Evolutionary conservation across 805 yeast genomes (phyloP), one percentile per base, ranked within the genome.

Genomic region (Candida succiphila): DNA sequence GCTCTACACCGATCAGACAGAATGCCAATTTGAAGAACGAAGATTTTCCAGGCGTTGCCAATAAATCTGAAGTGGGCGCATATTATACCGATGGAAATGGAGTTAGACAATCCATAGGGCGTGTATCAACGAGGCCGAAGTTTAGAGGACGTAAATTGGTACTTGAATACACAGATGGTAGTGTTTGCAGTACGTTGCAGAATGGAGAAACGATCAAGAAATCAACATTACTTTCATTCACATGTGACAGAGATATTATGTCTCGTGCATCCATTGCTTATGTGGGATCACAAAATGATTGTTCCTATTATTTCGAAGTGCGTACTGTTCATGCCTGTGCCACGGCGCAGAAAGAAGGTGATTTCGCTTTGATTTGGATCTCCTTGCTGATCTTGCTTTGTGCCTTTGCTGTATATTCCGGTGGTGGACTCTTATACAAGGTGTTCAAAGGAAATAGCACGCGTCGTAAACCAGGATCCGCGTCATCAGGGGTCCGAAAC

Each of bases 301-400:
- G 96, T 56, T 74, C 79, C 25, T 86, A 83, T 53, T 72, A 79
- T 48, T 86, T 86, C 52, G 95, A 86, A 49, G 86, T 85, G 22
- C 60, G 86, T 42, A 82, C 94, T 4, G 75, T 83, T 28, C 81
- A 78, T 56, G 95, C 94, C 0, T 86, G 96, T 54, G 84, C 94
- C 0, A 79, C 87, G 1, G 75, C 83, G 8, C 75, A 78, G 33
- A 70, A 75, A 44, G 72, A 67, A 10, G 78, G 78, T 46, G 75
- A 80, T 38, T 55, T 72, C 35, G 77, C 78, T 14, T 75, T 78
- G 3, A 66, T 80, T 33, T 73, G 83, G 63, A 75, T 81, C 31
- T 78, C 81, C 42, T 39, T 73, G 14, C 59, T 74, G 27, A 77
- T 79, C 8, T 40, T 64, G 17, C 40, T 59, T 6, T 58, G 65